Percentiles rank a stretch among this genome's conserved stretches.
phyloP scores from a whole-genome alignment of 2,329 filamentous ascomycete genomes.

The Periconia digitata region DNA sequence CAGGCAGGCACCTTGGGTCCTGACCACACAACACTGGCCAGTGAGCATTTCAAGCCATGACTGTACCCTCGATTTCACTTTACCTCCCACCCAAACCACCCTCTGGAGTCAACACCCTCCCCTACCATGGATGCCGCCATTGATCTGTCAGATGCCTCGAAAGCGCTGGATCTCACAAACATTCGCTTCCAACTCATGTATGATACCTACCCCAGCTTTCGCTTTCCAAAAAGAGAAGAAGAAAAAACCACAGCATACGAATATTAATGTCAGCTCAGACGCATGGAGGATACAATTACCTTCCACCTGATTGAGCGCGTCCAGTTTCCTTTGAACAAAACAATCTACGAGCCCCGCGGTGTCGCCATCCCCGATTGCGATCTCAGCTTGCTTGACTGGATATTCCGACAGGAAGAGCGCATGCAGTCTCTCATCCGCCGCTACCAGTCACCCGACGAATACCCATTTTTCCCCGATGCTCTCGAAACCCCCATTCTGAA shows the following conservation, averaged over 20 bases:
- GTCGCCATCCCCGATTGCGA: slow-evolving; percentile 72
- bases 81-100: background rate
- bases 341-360: slow-evolving; percentile 82
- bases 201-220: too few species aligned
- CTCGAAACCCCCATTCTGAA: slow-evolving; percentile 81
- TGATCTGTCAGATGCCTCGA: slow-evolving; percentile 79
- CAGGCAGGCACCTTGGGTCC: too few species aligned
- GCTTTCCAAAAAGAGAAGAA: too few species aligned
- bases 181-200: slow-evolving; percentile 95
- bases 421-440: slow-evolving; percentile 91
- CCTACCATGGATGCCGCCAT: slow-evolving; percentile 89
- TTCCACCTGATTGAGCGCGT: slow-evolving; percentile 96
- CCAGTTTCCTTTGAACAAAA: slow-evolving; percentile 91
- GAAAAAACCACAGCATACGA: background rate
- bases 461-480: slow-evolving; percentile 89
- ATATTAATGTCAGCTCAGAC: slow-evolving; percentile 57
- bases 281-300: slow-evolving; percentile 95
- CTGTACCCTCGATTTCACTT: background rate
- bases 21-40: too few species aligned
- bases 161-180: slow-evolving; percentile 84
- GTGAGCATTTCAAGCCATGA: slow-evolving; percentile 4
- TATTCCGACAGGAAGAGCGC: slow-evolving; percentile 84
- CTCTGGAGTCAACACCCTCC: too few species aligned
- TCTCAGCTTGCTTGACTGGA: slow-evolving; percentile 91
- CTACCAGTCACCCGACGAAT: slow-evolving; percentile 95